Evolutionary conservation across 352 stramenopile genomes (phyloP).

Genomic region (Phytophthora vignae): DNA sequence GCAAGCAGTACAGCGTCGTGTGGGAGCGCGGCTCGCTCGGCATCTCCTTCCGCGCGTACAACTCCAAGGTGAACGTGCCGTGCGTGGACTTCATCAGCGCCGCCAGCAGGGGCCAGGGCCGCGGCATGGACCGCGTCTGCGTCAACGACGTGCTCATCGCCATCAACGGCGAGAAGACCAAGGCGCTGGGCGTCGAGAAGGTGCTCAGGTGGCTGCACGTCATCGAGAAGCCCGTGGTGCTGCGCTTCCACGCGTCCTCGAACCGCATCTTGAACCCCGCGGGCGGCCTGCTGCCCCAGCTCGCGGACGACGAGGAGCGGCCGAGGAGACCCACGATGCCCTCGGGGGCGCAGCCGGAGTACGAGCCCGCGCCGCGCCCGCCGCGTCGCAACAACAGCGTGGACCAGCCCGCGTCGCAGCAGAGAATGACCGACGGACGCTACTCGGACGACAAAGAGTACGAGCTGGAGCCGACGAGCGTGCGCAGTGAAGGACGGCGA

Average conservation of each 20-base stretch:
- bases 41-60: slow-evolving; percentile 80
- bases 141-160: slow-evolving; percentile 85
- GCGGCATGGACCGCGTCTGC: slow-evolving; percentile 78
- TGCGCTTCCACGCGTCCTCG: slow-evolving; percentile 83
- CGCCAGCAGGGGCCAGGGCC: slow-evolving; percentile 52
- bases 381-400: slow-evolving; percentile 41
- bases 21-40: slow-evolving; percentile 77
- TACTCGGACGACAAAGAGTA: slow-evolving; percentile 33
- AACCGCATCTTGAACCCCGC: slow-evolving; percentile 60
- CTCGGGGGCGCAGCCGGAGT: slow-evolving; percentile 37
- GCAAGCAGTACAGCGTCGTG: slow-evolving; percentile 79
- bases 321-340: slow-evolving; percentile 24
- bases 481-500: slow-evolving; percentile 21
- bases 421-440: slow-evolving; percentile 18
- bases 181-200: slow-evolving; percentile 74
- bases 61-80: slow-evolving; percentile 70
- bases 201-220: slow-evolving; percentile 81
- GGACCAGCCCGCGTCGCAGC: slow-evolving; percentile 24
- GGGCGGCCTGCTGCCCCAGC: slow-evolving; percentile 25
- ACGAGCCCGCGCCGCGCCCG: slow-evolving; percentile 41
- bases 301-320: slow-evolving; percentile 24
- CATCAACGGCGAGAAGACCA: slow-evolving; percentile 85
- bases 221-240: slow-evolving; percentile 76
- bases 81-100: slow-evolving; percentile 75
- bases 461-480: slow-evolving; percentile 22